phyloP scores from a whole-genome alignment of 768 basidiomycete species.

The Tricholoma hemisulphureum region DNA sequence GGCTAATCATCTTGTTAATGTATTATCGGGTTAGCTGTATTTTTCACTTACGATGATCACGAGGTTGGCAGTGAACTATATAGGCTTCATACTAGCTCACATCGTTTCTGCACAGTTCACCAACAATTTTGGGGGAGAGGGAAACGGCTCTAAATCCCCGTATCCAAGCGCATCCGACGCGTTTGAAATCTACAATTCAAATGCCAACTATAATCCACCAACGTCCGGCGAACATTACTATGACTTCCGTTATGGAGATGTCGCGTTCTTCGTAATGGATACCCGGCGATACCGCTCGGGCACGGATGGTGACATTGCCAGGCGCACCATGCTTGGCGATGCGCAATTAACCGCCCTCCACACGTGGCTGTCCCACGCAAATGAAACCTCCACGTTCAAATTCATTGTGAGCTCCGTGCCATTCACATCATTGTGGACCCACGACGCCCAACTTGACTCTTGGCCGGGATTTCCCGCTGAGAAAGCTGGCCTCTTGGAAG shows the following conservation, averaged over 20 bases:
- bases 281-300: conserved; percentile 40
- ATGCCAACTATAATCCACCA: conserved; percentile 58
- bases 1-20: conserved; percentile 32
- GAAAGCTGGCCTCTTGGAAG: conserved; percentile 53
- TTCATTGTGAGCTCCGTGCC: conserved; percentile 75
- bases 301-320: conserved; percentile 2
- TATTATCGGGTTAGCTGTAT: conserved; percentile 50
- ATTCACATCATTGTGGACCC: conserved; percentile 69
- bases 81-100: not conserved
- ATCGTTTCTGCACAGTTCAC: conserved; percentile 41
- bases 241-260: conserved; percentile 63
- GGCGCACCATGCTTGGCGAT: conserved; percentile 68
- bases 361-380: conserved; percentile 66
- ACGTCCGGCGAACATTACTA: conserved; percentile 50
- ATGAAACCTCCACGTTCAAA: conserved; percentile 72
- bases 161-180: conserved; percentile 61
- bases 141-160: conserved; percentile 50
- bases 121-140: conserved; percentile 64
- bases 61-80: conserved; percentile 39
- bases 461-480: conserved; percentile 68
- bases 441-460: conserved; percentile 61
- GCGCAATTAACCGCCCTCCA: conserved; percentile 58
- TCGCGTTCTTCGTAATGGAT: conserved; percentile 78
- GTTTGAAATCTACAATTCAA: conserved; percentile 60
- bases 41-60: conserved; percentile 74